Percentiles rank a stretch among this genome's conserved stretches.
Evolutionary conservation across 2,329 filamentous ascomycete genomes (phyloP).

Genomic region (Emericellopsis cladophorae): DNA sequence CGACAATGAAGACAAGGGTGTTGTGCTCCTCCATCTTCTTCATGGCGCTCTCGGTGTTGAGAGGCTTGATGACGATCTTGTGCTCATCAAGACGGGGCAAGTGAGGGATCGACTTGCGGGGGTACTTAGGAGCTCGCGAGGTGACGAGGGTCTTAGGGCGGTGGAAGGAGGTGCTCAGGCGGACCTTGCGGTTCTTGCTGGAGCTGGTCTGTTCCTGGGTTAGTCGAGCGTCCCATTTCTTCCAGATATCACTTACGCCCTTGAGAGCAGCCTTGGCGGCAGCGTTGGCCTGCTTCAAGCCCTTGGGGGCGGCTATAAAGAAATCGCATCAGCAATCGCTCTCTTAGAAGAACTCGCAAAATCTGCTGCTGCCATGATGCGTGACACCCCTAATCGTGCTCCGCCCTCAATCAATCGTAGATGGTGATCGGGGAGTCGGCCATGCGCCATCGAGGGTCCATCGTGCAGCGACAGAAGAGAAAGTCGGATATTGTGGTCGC

Average conservation of each 20-base stretch:
- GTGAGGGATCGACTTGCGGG: slow-evolving; percentile 86
- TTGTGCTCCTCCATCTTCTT: slow-evolving; percentile 99
- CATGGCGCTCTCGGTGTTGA: slow-evolving; percentile 99
- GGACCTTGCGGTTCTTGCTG: slow-evolving; percentile 88
- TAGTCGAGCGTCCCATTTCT: background rate
- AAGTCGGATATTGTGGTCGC: no score
- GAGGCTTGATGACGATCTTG: slow-evolving; percentile 94
- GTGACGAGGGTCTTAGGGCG: slow-evolving; percentile 91
- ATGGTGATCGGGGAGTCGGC: background rate
- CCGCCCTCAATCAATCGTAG: background rate
- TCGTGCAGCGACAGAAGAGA: background rate
- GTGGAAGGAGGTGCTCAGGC: slow-evolving; percentile 91
- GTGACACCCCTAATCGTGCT: slow-evolving; percentile 5
- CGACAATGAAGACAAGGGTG: slow-evolving; percentile 95
- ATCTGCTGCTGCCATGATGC: slow-evolving; percentile 60
- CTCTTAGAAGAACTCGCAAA: slow-evolving; percentile 61
- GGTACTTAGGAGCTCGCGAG: slow-evolving; percentile 87
- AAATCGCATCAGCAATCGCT: slow-evolving; percentile 60
- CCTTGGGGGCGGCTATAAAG: slow-evolving; percentile 46
- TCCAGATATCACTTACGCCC: slow-evolving; percentile 57
- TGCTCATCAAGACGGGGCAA: slow-evolving; percentile 87
- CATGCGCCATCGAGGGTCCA: background rate
- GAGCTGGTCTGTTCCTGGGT: slow-evolving; percentile 28
- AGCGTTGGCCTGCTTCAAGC: slow-evolving; percentile 76
- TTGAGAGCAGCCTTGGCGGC: slow-evolving; percentile 94